phyloP scores from a whole-genome alignment of 106 monocot genomes.

The Agapanthus africanus region DNA sequence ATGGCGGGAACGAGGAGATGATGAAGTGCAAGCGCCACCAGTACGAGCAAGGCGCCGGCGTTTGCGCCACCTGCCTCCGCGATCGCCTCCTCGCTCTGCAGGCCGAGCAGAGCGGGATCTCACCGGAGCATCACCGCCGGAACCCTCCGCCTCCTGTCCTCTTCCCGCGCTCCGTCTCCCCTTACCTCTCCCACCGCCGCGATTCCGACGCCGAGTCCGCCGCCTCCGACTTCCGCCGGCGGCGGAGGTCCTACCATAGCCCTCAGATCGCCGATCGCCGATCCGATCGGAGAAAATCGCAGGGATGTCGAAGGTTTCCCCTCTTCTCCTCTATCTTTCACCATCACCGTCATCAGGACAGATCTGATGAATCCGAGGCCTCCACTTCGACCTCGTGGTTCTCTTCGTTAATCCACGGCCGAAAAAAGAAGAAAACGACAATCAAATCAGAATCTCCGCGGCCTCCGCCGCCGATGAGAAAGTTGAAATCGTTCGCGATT shows the following conservation, averaged over 20 bases:
- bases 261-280: conserved; percentile 14
- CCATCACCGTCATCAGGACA: not conserved
- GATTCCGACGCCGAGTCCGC: conserved; percentile 11
- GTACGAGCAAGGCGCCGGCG: conserved; percentile 28
- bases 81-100: conserved; percentile 41
- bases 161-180: conserved; percentile 17
- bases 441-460: not conserved
- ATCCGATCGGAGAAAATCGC: not conserved
- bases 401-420: conserved; percentile 6
- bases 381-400: not conserved
- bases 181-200: conserved; percentile 24
- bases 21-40: conserved; percentile 45
- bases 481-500: not conserved
- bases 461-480: not conserved
- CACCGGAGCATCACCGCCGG: conserved; percentile 14
- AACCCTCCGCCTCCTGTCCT: conserved; percentile 8
- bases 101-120: conserved; percentile 9
- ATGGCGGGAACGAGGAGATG: not conserved
- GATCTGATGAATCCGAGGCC: not conserved
- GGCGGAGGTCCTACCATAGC: conserved; percentile 22
- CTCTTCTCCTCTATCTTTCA: not conserved
- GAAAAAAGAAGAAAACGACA: not conserved
- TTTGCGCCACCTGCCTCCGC: conserved; percentile 58
- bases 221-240: not conserved
- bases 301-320: not conserved